These are phyloP conservation scores for Sordariomycetes sp. DNA, from an alignment of 2,329 filamentous ascomycete species.

Conservation along the genomic window DNA sequence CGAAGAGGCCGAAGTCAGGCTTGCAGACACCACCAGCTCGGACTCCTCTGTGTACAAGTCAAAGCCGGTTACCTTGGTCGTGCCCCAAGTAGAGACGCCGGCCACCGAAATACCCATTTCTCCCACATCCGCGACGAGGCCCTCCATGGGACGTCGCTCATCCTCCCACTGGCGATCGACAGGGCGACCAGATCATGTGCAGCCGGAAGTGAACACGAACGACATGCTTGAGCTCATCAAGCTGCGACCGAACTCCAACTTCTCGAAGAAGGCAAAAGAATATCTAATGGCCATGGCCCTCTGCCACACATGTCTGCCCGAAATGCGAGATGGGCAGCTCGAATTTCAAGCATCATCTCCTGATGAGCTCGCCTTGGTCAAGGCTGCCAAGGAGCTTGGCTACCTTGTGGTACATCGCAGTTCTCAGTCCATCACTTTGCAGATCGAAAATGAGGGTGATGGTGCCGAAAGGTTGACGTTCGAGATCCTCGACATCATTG, in stretches of 20 bases:
- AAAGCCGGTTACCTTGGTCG: conserved; percentile 16
- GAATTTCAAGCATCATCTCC: conserved; percentile 84
- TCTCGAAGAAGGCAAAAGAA: conserved; percentile 70
- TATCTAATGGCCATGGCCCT: conserved; percentile 79
- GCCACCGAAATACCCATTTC: conserved; percentile 13
- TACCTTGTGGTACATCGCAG: conserved; percentile 69
- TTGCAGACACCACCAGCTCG: conserved; percentile 12
- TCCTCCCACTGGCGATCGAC: conserved; percentile 42
- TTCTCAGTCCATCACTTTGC: conserved; percentile 54
- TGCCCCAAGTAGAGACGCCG: conserved; percentile 17
- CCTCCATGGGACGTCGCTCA: conserved; percentile 28
- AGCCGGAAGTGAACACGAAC: conserved; percentile 54
- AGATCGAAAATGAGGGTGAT: conserved; percentile 26
- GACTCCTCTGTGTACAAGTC: conserved; percentile 17
- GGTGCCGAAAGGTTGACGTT: conserved; percentile 51
- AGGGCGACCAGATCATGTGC: conserved; percentile 35
- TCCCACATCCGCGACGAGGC: conserved; percentile 20
- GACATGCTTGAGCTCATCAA: conserved; percentile 75
- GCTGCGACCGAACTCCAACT: conserved; percentile 63
- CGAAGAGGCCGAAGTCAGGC: too few species aligned
- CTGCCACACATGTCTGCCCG: conserved; percentile 86
- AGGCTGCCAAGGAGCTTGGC: conserved; percentile 77
- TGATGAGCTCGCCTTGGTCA: conserved; percentile 79
- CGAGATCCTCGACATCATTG: conserved; percentile 76
- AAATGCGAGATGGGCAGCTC: conserved; percentile 59